These are phyloP conservation scores for Coccomyxa subellipsoidea DNA, from an alignment of 163 green algal genomes.

Conservation along the genomic window DNA sequence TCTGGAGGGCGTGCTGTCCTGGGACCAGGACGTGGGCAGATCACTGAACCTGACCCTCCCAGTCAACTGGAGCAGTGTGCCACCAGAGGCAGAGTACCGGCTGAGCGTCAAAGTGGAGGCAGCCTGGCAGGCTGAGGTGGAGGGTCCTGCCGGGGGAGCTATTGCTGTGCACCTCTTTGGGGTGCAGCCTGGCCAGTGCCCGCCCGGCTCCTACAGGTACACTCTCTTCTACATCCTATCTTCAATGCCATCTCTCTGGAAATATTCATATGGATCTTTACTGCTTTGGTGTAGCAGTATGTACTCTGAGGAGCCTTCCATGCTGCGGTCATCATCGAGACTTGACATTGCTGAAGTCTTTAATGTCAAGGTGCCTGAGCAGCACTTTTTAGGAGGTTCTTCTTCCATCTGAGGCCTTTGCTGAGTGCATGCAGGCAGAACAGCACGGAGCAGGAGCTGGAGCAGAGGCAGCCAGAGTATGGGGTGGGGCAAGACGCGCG, in stretches of 20 bases:
- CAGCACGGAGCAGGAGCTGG: background rate
- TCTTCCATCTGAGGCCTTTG: no score
- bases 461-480: background rate
- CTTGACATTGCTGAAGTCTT: no score
- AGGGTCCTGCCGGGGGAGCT: background rate
- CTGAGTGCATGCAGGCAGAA: background rate
- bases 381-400: no score
- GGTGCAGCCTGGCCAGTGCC: constrained; percentile 33
- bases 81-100: constrained; percentile 31
- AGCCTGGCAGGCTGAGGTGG: constrained; percentile 11
- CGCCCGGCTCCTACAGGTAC: constrained; percentile 30
- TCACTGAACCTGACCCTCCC: background rate
- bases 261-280: background rate
- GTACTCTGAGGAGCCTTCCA: no score
- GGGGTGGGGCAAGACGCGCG: background rate
- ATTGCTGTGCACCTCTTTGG: constrained; percentile 45
- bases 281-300: no score
- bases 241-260: background rate
- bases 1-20: constrained; percentile 27
- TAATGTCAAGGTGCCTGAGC: no score
- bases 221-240: background rate
- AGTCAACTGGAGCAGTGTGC: constrained; percentile 37
- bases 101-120: constrained; percentile 21
- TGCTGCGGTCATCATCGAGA: no score
- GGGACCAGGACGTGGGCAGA: background rate